Evolutionary conservation across 257 asterid genomes (phyloP).

Genomic region (Przewalskia tangutica): DNA sequence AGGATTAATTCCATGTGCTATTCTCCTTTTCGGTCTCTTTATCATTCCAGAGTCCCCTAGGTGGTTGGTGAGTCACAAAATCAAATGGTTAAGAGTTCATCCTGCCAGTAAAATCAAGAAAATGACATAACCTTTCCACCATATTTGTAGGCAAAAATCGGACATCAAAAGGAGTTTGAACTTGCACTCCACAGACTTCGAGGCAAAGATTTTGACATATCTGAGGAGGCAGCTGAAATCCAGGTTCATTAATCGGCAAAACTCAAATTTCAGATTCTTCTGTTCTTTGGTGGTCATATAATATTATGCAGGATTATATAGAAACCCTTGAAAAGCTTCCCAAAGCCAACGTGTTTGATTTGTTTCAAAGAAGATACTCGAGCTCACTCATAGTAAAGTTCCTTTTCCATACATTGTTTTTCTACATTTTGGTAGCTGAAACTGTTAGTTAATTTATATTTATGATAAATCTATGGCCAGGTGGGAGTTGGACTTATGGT

Average conservation of each 20-base stretch:
- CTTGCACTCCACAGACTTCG: conserved; percentile 52
- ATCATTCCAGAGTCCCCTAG: conserved; percentile 89
- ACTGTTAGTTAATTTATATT: background rate
- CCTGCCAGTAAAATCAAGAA: background rate
- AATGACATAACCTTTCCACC: background rate
- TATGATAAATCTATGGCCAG: conserved; percentile 19
- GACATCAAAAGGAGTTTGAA: conserved; percentile 64
- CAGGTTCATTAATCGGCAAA: conserved; percentile 30
- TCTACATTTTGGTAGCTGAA: background rate
- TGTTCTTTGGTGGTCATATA: background rate
- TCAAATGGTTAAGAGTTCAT: background rate
- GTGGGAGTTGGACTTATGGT: conserved; percentile 95
- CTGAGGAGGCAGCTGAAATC: conserved; percentile 79
- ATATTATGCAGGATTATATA: conserved; percentile 51
- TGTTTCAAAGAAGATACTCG: conserved; percentile 64
- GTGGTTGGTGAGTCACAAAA: conserved; percentile 61
- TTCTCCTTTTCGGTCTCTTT: conserved; percentile 56
- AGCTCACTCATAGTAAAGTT: conserved; percentile 58
- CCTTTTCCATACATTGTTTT: background rate
- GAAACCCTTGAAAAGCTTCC: conserved; percentile 80
- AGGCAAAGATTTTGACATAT: conserved; percentile 54
- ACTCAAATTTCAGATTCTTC: background rate
- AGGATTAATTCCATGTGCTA: conserved; percentile 71
- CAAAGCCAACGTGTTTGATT: conserved; percentile 54
- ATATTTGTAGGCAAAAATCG: conserved; percentile 54